These are phyloP conservation scores for Panicum hallii DNA, from an alignment of 202 grass and related monocot genomes.

Conservation along the genomic window DNA sequence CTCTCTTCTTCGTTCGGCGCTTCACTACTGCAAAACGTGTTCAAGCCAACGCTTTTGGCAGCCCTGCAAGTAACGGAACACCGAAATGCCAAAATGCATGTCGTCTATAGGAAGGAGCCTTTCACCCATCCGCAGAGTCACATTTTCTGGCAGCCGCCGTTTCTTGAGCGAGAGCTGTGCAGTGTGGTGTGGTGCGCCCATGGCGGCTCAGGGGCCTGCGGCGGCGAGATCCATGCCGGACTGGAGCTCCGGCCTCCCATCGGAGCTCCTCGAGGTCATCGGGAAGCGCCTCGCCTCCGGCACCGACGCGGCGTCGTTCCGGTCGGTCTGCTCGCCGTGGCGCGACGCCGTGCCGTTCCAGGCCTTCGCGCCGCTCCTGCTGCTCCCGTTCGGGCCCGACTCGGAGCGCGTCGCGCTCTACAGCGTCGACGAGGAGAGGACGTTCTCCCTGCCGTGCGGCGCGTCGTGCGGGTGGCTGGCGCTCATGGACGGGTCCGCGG, in stretches of 20 bases:
- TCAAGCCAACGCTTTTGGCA: not conserved
- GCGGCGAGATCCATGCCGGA: not conserved
- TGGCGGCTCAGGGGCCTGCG: not conserved
- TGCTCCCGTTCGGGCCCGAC: slow-evolving; percentile 23
- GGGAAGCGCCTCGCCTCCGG: slow-evolving; percentile 4
- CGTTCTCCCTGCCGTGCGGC: not conserved
- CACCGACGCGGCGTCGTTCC: slow-evolving; percentile 37
- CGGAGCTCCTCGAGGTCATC: slow-evolving; percentile 34
- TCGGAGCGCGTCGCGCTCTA: not conserved
- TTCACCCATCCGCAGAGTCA: not conserved
- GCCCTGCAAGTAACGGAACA: not conserved
- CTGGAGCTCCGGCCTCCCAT: slow-evolving; percentile 35
- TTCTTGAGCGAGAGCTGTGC: not conserved
- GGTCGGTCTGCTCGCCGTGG: slow-evolving; percentile 31
- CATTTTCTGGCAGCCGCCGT: not conserved
- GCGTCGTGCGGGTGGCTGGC: slow-evolving; percentile 35
- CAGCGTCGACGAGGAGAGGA: not conserved
- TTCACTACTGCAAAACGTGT: not conserved
- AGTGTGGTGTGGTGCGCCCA: not conserved
- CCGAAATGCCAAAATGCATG: not conserved
- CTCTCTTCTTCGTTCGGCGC: not conserved
- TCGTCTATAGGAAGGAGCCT: not conserved
- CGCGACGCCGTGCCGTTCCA: slow-evolving; percentile 5
- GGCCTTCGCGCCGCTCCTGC: slow-evolving; percentile 34
- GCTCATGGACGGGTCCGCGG: slow-evolving; percentile 13